These are phyloP conservation scores for Pseudogymnoascus sp. DNA, from an alignment of 2,329 filamentous ascomycete species.

Conservation along the genomic window DNA sequence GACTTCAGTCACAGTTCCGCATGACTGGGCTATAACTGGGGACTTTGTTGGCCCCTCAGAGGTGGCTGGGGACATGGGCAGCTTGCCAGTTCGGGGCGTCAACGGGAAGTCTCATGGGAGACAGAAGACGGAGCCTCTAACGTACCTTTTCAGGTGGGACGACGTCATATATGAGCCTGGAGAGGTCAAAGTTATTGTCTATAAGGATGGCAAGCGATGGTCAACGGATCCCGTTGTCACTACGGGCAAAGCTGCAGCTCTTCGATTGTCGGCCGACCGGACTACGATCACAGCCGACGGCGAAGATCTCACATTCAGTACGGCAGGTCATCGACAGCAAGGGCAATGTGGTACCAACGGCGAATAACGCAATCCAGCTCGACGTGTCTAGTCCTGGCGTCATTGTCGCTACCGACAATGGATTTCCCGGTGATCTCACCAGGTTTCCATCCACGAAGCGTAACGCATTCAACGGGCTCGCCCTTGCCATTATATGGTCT, in stretches of 20 bases:
- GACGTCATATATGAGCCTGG: background rate
- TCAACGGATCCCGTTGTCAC: background rate
- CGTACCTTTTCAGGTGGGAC: background rate
- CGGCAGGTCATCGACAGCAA: background rate
- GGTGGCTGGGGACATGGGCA: too few species aligned
- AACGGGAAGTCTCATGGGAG: background rate
- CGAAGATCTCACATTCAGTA: background rate
- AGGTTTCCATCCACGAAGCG: background rate
- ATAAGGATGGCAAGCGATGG: background rate
- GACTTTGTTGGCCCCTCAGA: too few species aligned
- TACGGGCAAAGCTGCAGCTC: background rate
- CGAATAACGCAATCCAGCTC: background rate
- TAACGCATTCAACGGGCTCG: background rate
- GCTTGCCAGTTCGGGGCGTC: too few species aligned
- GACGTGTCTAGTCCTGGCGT: background rate
- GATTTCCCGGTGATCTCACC: background rate
- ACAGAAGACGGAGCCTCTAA: background rate
- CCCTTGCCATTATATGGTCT: background rate
- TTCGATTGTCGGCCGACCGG: background rate
- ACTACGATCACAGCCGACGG: background rate
- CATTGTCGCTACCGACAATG: background rate
- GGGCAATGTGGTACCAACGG: background rate
- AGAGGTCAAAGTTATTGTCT: background rate
- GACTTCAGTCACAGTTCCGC: too few species aligned
- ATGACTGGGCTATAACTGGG: too few species aligned